Evolutionary conservation across 495 filamentous ascomycete species (phyloP).

Genomic region (Lophiotrema nucula): DNA sequence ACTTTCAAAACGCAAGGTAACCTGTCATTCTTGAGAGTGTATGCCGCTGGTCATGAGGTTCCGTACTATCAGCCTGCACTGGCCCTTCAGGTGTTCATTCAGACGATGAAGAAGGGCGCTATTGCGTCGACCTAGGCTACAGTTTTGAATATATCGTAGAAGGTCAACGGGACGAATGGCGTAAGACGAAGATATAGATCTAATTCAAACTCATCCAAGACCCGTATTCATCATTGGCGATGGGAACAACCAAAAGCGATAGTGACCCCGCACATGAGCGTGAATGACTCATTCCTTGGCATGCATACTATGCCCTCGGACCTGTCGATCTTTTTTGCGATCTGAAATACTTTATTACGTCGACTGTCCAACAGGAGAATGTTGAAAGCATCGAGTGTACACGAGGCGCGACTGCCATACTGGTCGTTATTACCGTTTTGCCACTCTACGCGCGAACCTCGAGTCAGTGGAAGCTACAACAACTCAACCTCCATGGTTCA

Average conservation of each 20-base stretch:
- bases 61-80: conserved; percentile 51
- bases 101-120: conserved; percentile 47
- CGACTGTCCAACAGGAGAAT: too few species aligned
- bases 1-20: conserved; percentile 54
- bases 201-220: background rate
- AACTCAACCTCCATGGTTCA: too few species aligned
- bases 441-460: too few species aligned
- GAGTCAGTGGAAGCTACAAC: too few species aligned
- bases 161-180: background rate
- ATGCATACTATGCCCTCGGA: too few species aligned
- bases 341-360: too few species aligned
- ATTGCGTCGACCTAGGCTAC: conserved; percentile 40
- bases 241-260: too few species aligned
- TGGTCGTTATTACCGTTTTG: too few species aligned
- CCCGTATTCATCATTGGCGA: too few species aligned
- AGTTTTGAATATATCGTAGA: background rate
- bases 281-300: conserved; percentile 4
- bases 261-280: conserved; percentile 3
- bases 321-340: too few species aligned
- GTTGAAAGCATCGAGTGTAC: too few species aligned
- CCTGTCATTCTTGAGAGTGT: conserved; percentile 53
- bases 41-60: conserved; percentile 54
- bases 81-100: conserved; percentile 53
- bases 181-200: background rate
- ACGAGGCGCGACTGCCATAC: too few species aligned